A percentile compares a stretch with the other conserved stretches of the same genome.
These are phyloP conservation scores for Chlamydomonas incerta DNA, from an alignment of 139 green algal species.

Conservation along the genomic window DNA sequence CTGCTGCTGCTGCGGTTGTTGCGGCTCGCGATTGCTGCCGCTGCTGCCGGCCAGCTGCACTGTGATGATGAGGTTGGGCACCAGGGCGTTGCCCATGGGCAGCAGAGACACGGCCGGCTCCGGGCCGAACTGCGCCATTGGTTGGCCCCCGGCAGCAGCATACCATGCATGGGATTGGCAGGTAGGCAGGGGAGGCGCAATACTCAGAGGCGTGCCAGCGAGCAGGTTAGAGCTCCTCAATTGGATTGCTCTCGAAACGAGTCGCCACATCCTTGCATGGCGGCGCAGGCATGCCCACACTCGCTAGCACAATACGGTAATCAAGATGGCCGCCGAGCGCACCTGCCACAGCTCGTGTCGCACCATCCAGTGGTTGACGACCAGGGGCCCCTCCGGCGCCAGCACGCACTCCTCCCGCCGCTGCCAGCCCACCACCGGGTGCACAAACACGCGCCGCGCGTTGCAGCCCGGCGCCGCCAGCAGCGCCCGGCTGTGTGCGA, in stretches of 20 bases:
- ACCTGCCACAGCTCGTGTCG: not conserved
- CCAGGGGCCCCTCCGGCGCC: not conserved
- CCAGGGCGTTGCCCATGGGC: not conserved
- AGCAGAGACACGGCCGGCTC: not conserved
- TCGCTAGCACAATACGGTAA: no score
- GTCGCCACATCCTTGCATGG: no score
- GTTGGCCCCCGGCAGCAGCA: no score
- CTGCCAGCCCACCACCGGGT: not conserved
- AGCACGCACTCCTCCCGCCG: not conserved
- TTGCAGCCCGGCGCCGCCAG: no score
- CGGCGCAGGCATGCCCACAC: not conserved
- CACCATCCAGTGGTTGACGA: not conserved
- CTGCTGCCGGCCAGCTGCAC: not conserved
- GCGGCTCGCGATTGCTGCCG: no score
- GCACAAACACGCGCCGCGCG: not conserved
- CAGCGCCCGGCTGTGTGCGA: no score
- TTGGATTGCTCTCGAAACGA: not conserved
- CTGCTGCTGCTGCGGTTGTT: not conserved
- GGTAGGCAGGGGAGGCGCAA: no score
- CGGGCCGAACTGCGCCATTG: not conserved
- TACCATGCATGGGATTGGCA: no score
- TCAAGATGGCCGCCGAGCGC: no score
- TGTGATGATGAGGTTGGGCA: not conserved
- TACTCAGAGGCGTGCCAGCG: not conserved
- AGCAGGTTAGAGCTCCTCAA: not conserved